A percentile compares a stretch with the other conserved stretches of the same genome.
phyloP scores from a whole-genome alignment of 495 filamentous ascomycete species.

The Trypethelium eluteriae region DNA sequence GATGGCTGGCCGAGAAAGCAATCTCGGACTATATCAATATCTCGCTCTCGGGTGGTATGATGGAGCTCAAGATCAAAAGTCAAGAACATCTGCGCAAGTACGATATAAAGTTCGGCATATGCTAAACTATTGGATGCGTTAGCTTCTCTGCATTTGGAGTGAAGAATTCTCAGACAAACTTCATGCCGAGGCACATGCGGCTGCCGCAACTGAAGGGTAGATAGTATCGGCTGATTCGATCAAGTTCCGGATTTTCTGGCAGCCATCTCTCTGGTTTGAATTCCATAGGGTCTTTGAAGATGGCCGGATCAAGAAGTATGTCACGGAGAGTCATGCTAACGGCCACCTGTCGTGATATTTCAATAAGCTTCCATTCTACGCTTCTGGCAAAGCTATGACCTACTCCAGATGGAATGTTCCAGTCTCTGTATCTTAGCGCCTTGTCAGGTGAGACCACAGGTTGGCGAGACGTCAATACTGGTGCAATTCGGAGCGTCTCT shows the following conservation, averaged over 20 bases:
- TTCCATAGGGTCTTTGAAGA: slow-evolving; percentile 11
- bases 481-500: slow-evolving; percentile 38
- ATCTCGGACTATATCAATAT: slow-evolving; percentile 31
- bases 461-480: slow-evolving; percentile 26
- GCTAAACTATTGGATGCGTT: background rate
- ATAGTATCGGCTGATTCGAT: slow-evolving; percentile 35
- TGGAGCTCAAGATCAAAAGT: background rate
- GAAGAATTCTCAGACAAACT: slow-evolving; percentile 26
- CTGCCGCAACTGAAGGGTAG: slow-evolving; percentile 41
- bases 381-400: background rate
- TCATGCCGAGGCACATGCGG: slow-evolving; percentile 39
- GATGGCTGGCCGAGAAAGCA: slow-evolving; percentile 32
- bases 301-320: background rate
- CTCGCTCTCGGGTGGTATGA: slow-evolving; percentile 20
- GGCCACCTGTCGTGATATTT: slow-evolving; percentile 17
- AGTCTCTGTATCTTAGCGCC: slow-evolving; percentile 20
- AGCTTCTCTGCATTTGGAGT: background rate
- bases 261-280: slow-evolving; percentile 21
- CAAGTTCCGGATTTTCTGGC: slow-evolving; percentile 16
- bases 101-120: background rate
- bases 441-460: slow-evolving; percentile 26
- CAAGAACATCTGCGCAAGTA: background rate
- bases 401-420: slow-evolving; percentile 30
- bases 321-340: slow-evolving; percentile 35
- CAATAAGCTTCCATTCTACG: background rate